Evolutionary conservation across 139 green algal species (phyloP), one percentile per base, ranked within the genome.

Genomic region (Dunaliella sp.): DNA sequence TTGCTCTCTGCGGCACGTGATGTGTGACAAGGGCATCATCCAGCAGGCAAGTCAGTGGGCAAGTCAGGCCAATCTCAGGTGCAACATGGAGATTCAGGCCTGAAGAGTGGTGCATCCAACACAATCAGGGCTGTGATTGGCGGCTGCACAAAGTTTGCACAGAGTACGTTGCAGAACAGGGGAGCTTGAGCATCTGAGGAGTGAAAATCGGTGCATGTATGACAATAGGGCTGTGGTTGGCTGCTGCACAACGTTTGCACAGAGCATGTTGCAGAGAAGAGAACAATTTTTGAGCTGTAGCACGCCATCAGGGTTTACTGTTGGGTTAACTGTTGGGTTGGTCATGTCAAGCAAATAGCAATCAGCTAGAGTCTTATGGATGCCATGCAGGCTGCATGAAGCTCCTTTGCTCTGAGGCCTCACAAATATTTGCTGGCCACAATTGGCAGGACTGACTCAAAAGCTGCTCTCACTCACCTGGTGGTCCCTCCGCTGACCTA

Each of bases 11-110:
- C n/a, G n/a, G n/a, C n/a, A n/a, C n/a, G n/a, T n/a, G n/a, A n/a
- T n/a, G n/a, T 48, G 91, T 0, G 35, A 83, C 26, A 81, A 74
- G 30, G 79, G 36, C 38, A 82, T 82, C 37, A 72, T 81, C 26
- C 48, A 65, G 16, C 7, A 65, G 16, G 7, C 48, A 37, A 26
- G 73, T 34, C 36, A 26, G 30, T n/a, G 81, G 30, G 48, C 37
- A 31, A 30, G 57, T 26, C 48, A 16, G 48, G 16, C 16, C 48
- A 65, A 65, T 26, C 48, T 65, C 16, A n/a, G n/a, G n/a, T 65
- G 48, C 48, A 65, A 65, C 7, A 26, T 65, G 48, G 48, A 16
- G 16, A 65, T 65, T 16, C 48, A 16, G 48, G 48, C 48, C 7
- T 65, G 7, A 65, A 65, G 7, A 65, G 48, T 16, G 16, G 16